These are phyloP conservation scores for Parastagonospora avenae DNA, from an alignment of 2,329 filamentous ascomycete genomes.

Conservation along the genomic window DNA sequence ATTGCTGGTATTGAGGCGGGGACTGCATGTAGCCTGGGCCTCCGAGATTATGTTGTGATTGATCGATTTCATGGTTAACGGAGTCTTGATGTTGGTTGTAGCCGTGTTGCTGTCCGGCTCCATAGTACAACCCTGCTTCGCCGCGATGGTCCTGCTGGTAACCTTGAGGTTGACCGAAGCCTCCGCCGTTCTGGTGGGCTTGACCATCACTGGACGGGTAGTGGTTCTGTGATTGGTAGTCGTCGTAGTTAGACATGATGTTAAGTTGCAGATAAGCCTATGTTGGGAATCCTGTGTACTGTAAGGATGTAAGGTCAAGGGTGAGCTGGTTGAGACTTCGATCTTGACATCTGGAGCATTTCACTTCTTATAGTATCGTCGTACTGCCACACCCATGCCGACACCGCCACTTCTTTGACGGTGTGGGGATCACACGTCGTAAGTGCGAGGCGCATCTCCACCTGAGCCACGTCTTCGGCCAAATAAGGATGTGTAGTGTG, in stretches of 20 bases:
- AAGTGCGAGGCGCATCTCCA: neutral
- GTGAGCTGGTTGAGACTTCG: neutral
- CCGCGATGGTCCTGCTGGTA: constrained; percentile 9
- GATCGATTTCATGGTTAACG: constrained; percentile 12
- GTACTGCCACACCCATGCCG: neutral
- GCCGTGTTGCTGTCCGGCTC: constrained; percentile 7
- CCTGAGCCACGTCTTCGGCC: constrained; percentile 1
- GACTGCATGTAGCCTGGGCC: constrained; percentile 18
- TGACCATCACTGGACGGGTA: constrained; percentile 7
- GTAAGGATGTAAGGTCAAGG: neutral
- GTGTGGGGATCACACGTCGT: neutral
- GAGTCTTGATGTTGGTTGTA: neutral
- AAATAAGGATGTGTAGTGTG: neutral
- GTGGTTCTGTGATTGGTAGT: constrained; percentile 8
- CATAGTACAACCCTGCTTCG: constrained; percentile 20
- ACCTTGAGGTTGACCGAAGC: constrained; percentile 10
- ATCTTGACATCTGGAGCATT: neutral
- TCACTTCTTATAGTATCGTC: neutral
- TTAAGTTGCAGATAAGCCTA: neutral
- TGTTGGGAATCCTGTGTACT: neutral
- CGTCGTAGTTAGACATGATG: constrained; percentile 17
- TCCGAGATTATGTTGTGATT: constrained; percentile 15
- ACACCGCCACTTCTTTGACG: neutral
- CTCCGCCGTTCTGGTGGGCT: constrained; percentile 11
- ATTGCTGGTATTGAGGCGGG: constrained; percentile 32